Percentiles rank a stretch among this genome's conserved stretches.
phyloP scores from a whole-genome alignment of 1,284 basidiomycete species.

The Uromyces viciae-fabae region DNA sequence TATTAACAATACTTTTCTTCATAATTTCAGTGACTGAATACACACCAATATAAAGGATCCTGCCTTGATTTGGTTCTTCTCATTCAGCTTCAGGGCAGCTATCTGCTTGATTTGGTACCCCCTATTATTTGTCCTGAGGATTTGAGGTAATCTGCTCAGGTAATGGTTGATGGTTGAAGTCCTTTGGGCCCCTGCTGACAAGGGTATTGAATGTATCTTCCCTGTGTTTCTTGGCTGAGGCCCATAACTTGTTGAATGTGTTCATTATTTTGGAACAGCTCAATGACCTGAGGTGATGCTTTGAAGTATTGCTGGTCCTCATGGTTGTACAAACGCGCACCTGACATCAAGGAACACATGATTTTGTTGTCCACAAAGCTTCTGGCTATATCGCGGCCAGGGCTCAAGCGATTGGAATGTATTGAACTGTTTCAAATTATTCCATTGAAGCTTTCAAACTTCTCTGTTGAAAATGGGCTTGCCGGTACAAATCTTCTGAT shows the following conservation, averaged over 20 bases:
- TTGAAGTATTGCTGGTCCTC: background rate
- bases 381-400: background rate
- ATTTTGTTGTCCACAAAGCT: background rate
- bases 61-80: background rate
- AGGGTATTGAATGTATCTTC: background rate
- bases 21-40: background rate
- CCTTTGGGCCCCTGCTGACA: background rate
- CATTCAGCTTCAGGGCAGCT: background rate
- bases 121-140: background rate
- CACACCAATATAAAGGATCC: background rate
- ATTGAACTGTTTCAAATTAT: background rate
- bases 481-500: background rate
- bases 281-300: background rate
- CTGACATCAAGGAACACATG: background rate
- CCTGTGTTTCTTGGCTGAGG: background rate
- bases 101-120: background rate
- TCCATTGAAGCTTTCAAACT: slow-evolving; percentile 23
- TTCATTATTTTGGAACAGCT: background rate
- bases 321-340: background rate
- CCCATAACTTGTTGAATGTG: background rate
- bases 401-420: background rate
- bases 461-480: background rate
- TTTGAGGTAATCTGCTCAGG: background rate
- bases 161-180: background rate
- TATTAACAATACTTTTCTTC: background rate